phyloP scores from a whole-genome alignment of 1,139 yeast genomes.

The Pichia sp. region DNA sequence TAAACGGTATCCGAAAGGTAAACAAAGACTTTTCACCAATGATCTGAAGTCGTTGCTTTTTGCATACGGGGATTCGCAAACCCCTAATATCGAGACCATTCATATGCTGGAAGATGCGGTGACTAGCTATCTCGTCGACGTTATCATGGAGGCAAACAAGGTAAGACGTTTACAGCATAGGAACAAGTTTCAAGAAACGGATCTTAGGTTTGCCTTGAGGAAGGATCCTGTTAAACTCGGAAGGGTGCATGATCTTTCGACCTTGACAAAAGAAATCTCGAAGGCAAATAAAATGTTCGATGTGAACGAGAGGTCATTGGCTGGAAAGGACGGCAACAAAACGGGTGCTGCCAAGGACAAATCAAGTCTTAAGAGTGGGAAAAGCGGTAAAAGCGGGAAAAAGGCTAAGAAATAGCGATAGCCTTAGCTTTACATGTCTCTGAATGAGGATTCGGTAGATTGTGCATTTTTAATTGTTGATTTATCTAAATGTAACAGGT shows the following conservation, averaged over 20 bases:
- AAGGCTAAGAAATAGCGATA: slow-evolving; percentile 3
- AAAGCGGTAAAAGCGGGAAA: background rate
- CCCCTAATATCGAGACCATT: slow-evolving; percentile 73
- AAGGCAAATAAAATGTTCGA: slow-evolving; percentile 83
- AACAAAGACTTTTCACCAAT: slow-evolving; percentile 45
- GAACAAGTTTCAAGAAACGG: slow-evolving; percentile 73
- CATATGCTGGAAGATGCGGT: slow-evolving; percentile 81
- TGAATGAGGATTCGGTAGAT: slow-evolving; percentile 6
- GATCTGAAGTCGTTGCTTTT: slow-evolving; percentile 67
- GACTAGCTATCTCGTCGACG: slow-evolving; percentile 67
- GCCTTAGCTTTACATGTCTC: background rate
- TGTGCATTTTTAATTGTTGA: background rate
- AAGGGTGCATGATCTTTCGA: slow-evolving; percentile 73
- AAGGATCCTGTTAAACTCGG: slow-evolving; percentile 82
- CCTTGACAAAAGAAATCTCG: slow-evolving; percentile 68
- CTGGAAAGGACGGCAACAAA: slow-evolving; percentile 3
- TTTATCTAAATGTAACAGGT: background rate
- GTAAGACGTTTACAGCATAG: slow-evolving; percentile 32
- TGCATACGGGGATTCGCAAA: slow-evolving; percentile 82
- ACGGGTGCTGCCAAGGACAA: background rate
- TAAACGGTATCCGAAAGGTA: slow-evolving; percentile 21
- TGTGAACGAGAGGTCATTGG: slow-evolving; percentile 23
- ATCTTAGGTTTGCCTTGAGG: slow-evolving; percentile 78
- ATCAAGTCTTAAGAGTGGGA: background rate
- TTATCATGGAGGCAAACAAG: slow-evolving; percentile 64